Conservation (phyloP, 768 basidiomycete genomes). For the Serendipita sp. region DNA sequence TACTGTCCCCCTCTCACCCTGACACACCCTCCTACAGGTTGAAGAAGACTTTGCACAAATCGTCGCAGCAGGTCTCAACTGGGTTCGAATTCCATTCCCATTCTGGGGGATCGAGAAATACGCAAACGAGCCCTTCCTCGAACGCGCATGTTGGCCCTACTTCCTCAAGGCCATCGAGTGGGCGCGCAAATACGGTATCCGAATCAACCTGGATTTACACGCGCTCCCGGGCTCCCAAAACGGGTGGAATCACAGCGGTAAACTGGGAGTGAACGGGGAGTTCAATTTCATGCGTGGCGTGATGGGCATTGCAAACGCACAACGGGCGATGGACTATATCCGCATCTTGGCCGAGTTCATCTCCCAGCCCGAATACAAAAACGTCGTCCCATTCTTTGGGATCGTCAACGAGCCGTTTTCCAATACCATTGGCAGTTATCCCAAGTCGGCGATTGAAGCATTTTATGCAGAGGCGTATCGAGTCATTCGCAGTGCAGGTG, state of each 20-base stretch:
- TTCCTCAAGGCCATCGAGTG: conserved; percentile 60
- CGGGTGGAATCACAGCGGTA: conserved; percentile 43
- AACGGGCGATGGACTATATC: conserved; percentile 62
- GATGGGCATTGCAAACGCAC: conserved; percentile 79
- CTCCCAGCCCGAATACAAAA: conserved; percentile 51
- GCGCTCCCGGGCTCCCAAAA: conserved; percentile 69
- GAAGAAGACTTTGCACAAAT: conserved; percentile 83
- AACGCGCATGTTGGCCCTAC: conserved; percentile 64
- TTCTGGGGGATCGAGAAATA: conserved; percentile 78
- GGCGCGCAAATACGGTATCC: conserved; percentile 78
- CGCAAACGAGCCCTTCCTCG: conserved; percentile 61
- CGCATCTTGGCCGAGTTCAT: conserved; percentile 68
- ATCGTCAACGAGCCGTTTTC: conserved; percentile 49
- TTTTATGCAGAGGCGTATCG: conserved; percentile 71
- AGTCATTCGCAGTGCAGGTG: conserved; percentile 61
- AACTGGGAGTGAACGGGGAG: conserved; percentile 25
- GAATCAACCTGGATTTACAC: conserved; percentile 69
- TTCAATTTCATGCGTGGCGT: conserved; percentile 51
- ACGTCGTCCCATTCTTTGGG: conserved; percentile 46
- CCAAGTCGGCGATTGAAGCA: conserved; percentile 27
- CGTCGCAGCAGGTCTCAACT: conserved; percentile 76
- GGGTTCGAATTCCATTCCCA: conserved; percentile 62
- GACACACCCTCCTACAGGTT: conserved; percentile 33
- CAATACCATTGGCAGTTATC: conserved; percentile 26
- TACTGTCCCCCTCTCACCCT: conserved; percentile 17